phyloP scores from a whole-genome alignment of 1,284 basidiomycete species.

The Trametes pubescens region DNA sequence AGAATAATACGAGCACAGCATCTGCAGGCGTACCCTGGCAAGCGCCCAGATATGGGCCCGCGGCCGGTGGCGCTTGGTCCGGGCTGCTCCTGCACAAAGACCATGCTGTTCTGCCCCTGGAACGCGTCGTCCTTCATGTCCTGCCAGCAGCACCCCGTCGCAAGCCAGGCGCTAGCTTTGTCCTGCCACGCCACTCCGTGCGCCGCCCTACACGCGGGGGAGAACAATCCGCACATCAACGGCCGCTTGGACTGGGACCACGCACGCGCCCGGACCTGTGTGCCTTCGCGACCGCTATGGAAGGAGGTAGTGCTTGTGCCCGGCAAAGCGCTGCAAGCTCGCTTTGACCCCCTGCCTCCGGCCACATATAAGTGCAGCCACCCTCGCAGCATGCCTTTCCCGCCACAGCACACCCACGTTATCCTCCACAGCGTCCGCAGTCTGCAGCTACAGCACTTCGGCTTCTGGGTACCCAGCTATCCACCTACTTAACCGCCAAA shows the following conservation, averaged over 20 bases:
- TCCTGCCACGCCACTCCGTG: neutral
- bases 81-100: conserved; percentile 4
- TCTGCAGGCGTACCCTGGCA: neutral
- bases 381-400: conserved; percentile 10
- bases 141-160: conserved; percentile 14
- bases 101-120: neutral
- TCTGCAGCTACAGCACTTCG: conserved; percentile 14
- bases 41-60: neutral
- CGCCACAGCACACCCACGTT: neutral
- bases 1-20: neutral
- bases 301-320: conserved; percentile 8
- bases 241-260: conserved; percentile 23
- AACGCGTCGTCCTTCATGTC: neutral
- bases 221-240: conserved; percentile 17
- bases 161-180: conserved; percentile 17
- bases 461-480: conserved; percentile 1
- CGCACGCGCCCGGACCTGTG: conserved; percentile 17
- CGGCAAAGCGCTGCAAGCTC: conserved; percentile 18
- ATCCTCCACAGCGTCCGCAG: conserved; percentile 5
- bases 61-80: neutral
- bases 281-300: conserved; percentile 30
- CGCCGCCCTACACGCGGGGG: neutral
- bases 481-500: neutral
- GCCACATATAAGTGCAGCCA: conserved; percentile 18
- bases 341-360: conserved; percentile 20